Evolutionary conservation across 495 filamentous ascomycete species (phyloP), one percentile per base, ranked within the genome.

Genomic region (Pseudomonodictys pantanalensis): DNA sequence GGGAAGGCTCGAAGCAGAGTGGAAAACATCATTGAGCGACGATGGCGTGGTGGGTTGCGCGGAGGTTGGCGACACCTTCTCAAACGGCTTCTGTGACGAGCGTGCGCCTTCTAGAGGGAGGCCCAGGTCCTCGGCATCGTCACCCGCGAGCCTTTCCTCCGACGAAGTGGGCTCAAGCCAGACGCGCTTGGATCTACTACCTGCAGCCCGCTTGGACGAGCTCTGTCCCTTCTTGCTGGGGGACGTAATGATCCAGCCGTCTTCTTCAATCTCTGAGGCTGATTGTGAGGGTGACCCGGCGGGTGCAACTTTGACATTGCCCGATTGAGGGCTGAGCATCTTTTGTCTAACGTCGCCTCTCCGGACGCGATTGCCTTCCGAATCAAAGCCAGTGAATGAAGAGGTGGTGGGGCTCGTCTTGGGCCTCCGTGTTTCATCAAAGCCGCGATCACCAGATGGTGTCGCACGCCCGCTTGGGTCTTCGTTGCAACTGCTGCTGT

Each of bases 401-500:
- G 62, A 33, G 15, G 53, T 42, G n/a, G 47, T 32, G 25, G 64
- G 67, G 49, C 62, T 62, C 4, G 46, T 65, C 25, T 35, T 55
- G 8, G 60, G 44, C 24, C 59, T 29, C 15, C 58, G 45, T 24
- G 53, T 50, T 59, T 65, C 60, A 43, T 58, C 64, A n/a, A 45
- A 9, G 8, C 57, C 38, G 23, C 33, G 18, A 25, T 65, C 58
- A 41, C 70, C 70, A 3, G 51, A 29, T 2, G 60, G 60, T 29
- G 60, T 56, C 3, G 33, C 60, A 8, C 48, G 43, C 20, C 52
- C 51, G 30, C 60, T 67, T 12, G 38, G 33, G 29, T 59, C 62
- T 66, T 82, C 80, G 51, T 79, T 78, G 42, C 78, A 80, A 58
- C 76, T 79, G 44, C 61, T 67, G 57, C 71, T 79, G 52, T 80